phyloP scores from a whole-genome alignment of 768 basidiomycete genomes.

The Psilocybe subaeruginosa region DNA sequence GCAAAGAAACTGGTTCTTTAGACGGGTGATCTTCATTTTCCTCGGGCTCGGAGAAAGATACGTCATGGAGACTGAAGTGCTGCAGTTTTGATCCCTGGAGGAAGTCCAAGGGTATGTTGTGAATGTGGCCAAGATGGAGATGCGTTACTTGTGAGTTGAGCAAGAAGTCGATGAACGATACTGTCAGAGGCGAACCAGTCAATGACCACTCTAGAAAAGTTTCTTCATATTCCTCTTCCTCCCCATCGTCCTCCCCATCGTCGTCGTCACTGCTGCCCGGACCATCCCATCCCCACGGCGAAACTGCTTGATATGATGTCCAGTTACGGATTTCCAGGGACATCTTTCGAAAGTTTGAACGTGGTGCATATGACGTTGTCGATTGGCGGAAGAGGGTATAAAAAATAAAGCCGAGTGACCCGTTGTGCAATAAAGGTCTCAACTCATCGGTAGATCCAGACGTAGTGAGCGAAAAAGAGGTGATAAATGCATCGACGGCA shows the following conservation, averaged over 20 bases:
- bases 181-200: background rate
- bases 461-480: background rate
- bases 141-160: background rate
- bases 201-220: background rate
- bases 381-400: background rate
- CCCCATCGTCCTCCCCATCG: background rate
- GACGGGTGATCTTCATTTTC: background rate
- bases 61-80: background rate
- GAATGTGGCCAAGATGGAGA: background rate
- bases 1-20: background rate
- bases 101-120: background rate
- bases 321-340: background rate
- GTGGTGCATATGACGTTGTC: background rate
- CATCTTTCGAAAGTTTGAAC: background rate
- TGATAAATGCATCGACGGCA: background rate
- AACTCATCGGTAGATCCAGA: background rate
- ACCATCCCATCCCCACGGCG: background rate
- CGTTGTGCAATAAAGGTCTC: background rate
- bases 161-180: background rate
- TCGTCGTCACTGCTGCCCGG: background rate
- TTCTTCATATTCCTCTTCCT: background rate
- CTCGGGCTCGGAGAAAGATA: background rate
- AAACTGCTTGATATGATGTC: background rate
- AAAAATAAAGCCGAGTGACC: background rate
- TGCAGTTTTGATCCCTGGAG: background rate